Base-by-base conservation (phyloP, 2,329 filamentous ascomycete species). In the Diaporthe australafricana region DNA sequence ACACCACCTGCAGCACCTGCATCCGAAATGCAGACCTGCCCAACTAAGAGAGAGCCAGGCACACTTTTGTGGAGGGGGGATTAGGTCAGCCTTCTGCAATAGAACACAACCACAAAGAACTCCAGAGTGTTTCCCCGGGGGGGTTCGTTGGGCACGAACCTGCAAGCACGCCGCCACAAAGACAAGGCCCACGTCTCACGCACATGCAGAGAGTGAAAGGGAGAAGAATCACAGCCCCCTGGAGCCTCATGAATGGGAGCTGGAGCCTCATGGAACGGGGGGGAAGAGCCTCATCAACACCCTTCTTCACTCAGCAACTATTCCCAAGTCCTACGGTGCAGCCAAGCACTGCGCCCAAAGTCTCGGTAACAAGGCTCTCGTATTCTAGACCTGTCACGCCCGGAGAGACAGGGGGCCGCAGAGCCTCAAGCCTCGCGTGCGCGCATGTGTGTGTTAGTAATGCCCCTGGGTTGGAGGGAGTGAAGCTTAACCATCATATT, bases 331-430 rank as follows among this genome's bases (percentile, higher is more conserved):
- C 60, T 65, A 25, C n/a, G n/a, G n/a, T n/a, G 60, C 27, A 48
- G 60, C 60, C 60, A 50, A 65, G 60, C 25, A 25, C 60, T 65
- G 60, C 60, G 60, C 60, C 60, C 32, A 48, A 16, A 32, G 30
- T n/a, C 47, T 65, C 30, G 42, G 42, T 27, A 30, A 30, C 30
- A 16, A 50, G 60, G 60, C 60, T 50, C 60, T 50, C 60, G 60
- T 50, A 65, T 50, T 50, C 42, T 45, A 65, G 45, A 45, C 30
- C 45, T 22, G 45, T 25, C 60, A 40, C 9, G 11, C 20, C 27
- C n/a, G 12, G 5, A 20, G n/a, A 12, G n/a, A 38, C 12, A 1
- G 60, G 16, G 30, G 12, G 30, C 16, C 11, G 60, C 60, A 65
- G 60, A 65, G 60, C 45, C 45, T 50, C 30, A 50, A 65, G 60